These are phyloP conservation scores for Ramularia endophylla DNA, from an alignment of 2,329 filamentous ascomycete genomes.

Conservation along the genomic window DNA sequence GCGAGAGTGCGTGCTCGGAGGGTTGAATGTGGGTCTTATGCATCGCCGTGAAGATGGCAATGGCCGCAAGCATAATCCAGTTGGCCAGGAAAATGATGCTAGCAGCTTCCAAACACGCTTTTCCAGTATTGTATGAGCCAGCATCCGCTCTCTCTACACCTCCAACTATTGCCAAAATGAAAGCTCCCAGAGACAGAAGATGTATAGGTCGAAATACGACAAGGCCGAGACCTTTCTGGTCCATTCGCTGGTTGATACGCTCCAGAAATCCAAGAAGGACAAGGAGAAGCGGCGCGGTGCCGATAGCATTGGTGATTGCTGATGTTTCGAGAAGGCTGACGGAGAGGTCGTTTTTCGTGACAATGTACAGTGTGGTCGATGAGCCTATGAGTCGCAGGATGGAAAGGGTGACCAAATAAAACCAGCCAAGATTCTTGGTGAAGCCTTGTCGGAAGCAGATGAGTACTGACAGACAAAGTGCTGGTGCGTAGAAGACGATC, in stretches of 20 bases:
- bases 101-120: slow-evolving; percentile 15
- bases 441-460: too few relatives aligned
- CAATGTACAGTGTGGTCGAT: slow-evolving; percentile 21
- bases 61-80: slow-evolving; percentile 16
- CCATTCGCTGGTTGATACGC: slow-evolving; percentile 19
- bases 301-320: slow-evolving; percentile 22
- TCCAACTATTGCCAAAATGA: slow-evolving; percentile 25
- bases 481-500: too few relatives aligned
- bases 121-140: slow-evolving; percentile 9
- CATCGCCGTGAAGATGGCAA: slow-evolving; percentile 8
- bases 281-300: slow-evolving; percentile 26
- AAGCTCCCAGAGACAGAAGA: slow-evolving; percentile 16
- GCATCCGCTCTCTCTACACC: too few relatives aligned
- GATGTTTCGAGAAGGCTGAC: slow-evolving; percentile 17
- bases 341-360: slow-evolving; percentile 18
- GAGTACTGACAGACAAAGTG: too few relatives aligned
- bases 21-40: slow-evolving; percentile 9
- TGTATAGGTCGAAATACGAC: slow-evolving; percentile 19
- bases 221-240: slow-evolving; percentile 7
- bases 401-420: slow-evolving; percentile 18
- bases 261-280: slow-evolving; percentile 21
- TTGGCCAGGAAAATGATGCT: slow-evolving; percentile 20
- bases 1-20: slow-evolving; percentile 16
- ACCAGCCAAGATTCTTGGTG: too few relatives aligned
- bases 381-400: slow-evolving; percentile 25